phyloP scores from a whole-genome alignment of 371 early-diverging fungal genomes.

The Catenaria anguillulae region DNA sequence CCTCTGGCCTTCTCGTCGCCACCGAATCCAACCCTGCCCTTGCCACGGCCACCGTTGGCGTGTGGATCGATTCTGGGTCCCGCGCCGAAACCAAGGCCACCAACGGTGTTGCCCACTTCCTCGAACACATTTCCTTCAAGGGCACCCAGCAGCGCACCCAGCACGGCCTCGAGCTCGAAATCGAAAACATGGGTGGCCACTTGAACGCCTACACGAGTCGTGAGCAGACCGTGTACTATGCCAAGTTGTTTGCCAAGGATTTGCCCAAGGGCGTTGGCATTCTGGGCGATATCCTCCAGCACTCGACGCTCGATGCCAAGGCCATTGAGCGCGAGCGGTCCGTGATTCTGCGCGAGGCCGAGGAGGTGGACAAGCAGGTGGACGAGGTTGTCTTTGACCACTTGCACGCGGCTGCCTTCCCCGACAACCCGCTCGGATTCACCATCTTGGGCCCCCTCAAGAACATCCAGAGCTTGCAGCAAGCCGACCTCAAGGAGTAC shows the following conservation, averaged over 20 bases:
- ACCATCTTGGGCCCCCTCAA: constrained; percentile 88
- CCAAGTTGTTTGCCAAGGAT: constrained; percentile 77
- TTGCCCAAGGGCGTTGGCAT: constrained; percentile 76
- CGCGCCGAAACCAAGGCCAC: constrained; percentile 75
- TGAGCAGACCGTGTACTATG: constrained; percentile 95
- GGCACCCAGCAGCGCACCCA: constrained; percentile 75
- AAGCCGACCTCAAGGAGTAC: constrained; percentile 67
- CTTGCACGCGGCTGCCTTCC: constrained; percentile 89
- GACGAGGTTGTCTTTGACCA: constrained; percentile 94
- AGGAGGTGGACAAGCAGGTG: constrained; percentile 87
- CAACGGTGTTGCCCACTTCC: constrained; percentile 93
- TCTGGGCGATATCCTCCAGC: constrained; percentile 85
- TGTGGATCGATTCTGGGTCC: constrained; percentile 95
- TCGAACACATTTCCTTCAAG: constrained; percentile 98
- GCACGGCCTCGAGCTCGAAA: constrained; percentile 75
- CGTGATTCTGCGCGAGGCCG: constrained; percentile 86
- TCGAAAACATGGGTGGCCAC: constrained; percentile 95
- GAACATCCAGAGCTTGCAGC: constrained; percentile 72
- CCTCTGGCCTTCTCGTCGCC: constrained; percentile 90
- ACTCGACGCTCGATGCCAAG: constrained; percentile 60
- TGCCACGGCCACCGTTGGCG: constrained; percentile 91
- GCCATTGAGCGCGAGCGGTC: constrained; percentile 90
- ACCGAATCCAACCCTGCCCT: constrained; percentile 58
- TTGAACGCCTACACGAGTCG: constrained; percentile 95
- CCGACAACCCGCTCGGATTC: constrained; percentile 69